Evolutionary conservation across 352 stramenopile genomes (phyloP).

Genomic region (Thalassiosira mediterranea): DNA sequence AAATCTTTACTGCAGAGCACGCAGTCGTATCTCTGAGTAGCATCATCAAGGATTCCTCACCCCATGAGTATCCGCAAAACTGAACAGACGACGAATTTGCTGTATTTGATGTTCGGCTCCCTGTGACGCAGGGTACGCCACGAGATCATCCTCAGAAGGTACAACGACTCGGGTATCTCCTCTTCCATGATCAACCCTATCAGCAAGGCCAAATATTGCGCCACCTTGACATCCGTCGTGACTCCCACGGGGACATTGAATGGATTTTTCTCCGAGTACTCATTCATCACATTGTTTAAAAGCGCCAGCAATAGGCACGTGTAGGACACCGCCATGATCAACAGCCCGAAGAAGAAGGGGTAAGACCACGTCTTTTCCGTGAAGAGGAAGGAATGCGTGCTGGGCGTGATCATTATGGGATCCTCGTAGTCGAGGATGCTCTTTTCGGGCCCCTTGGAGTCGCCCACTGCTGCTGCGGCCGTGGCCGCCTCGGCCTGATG

Average conservation of each 20-base stretch:
- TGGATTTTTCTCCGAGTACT: neutral
- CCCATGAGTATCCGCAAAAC: conserved; percentile 22
- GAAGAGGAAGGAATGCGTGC: conserved; percentile 32
- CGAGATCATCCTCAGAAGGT: conserved; percentile 28
- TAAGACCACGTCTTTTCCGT: conserved; percentile 16
- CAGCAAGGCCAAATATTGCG: conserved; percentile 19
- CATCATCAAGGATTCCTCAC: too few species aligned
- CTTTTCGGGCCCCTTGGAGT: conserved; percentile 10
- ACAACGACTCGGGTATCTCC: conserved; percentile 17
- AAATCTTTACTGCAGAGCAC: neutral
- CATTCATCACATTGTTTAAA: conserved; percentile 20
- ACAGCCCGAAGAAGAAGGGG: neutral
- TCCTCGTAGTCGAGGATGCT: conserved; percentile 7
- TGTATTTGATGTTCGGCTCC: conserved; percentile 18
- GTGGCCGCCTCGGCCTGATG: neutral
- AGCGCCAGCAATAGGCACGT: conserved; percentile 23
- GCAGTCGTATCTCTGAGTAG: neutral
- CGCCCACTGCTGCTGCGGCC: neutral
- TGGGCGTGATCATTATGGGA: conserved; percentile 13
- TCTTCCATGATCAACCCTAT: conserved; percentile 19
- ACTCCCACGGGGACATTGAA: conserved; percentile 19
- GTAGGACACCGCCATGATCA: conserved; percentile 11
- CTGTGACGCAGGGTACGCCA: conserved; percentile 5
- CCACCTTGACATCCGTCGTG: conserved; percentile 2
- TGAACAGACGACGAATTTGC: conserved; percentile 25